Conservation (phyloP, 2,329 filamentous ascomycete genomes). For the Plectosphaerella cucumerina region DNA sequence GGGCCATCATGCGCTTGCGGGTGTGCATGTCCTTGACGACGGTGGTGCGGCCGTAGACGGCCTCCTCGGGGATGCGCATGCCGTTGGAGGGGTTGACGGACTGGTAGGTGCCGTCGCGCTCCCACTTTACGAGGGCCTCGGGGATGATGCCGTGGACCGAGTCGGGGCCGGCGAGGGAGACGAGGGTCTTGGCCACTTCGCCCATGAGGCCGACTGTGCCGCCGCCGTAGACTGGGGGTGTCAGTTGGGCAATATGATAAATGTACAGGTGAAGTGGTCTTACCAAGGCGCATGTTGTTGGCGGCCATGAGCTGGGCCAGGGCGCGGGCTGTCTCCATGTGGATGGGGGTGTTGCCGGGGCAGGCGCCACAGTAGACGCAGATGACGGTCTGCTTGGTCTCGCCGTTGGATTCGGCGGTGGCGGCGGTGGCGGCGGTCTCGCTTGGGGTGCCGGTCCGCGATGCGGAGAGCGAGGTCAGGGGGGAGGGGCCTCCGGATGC, state of each 20-base stretch:
- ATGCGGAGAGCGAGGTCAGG: constrained; percentile 22
- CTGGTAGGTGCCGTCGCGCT: constrained; percentile 59
- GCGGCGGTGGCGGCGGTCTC: constrained; percentile 5
- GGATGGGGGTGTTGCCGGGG: constrained; percentile 65
- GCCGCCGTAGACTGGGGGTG: constrained; percentile 74
- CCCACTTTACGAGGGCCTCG: constrained; percentile 73
- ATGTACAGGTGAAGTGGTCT: constrained; percentile 13
- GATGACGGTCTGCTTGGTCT: constrained; percentile 56
- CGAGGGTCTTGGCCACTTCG: constrained; percentile 81
- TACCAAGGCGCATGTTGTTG: constrained; percentile 72
- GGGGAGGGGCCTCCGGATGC: constrained; percentile 34
- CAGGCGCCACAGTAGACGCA: constrained; percentile 94
- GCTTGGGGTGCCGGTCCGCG: constrained; percentile 21
- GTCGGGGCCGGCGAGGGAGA: constrained; percentile 73
- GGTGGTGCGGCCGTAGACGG: constrained; percentile 75
- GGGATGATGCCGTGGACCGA: constrained; percentile 94
- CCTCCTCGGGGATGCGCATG: constrained; percentile 58
- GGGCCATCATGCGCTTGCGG: constrained; percentile 89
- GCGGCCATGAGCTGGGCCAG: constrained; percentile 72
- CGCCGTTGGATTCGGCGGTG: constrained; percentile 21
- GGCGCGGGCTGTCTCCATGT: constrained; percentile 72
- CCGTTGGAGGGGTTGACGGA: constrained; percentile 35
- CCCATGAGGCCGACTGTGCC: constrained; percentile 96
- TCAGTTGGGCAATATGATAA: neutral
- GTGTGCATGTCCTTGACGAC: constrained; percentile 96